Evolutionary conservation across 352 stramenopile species (phyloP).

Genomic region (Globisporangium irregulare): DNA sequence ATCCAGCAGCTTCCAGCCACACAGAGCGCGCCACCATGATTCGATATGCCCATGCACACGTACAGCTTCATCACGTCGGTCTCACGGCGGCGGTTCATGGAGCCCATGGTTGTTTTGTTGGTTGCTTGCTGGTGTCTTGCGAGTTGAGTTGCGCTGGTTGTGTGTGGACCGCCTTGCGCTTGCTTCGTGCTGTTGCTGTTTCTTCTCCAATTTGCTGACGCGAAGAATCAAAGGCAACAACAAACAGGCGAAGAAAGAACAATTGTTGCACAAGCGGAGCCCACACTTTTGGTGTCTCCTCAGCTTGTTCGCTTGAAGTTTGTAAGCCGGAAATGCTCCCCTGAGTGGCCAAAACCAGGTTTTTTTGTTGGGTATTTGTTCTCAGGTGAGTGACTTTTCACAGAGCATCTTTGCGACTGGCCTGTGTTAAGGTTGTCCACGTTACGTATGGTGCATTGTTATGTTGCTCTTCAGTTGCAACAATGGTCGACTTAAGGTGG

Average conservation of each 20-base stretch:
- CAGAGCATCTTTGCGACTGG: background rate
- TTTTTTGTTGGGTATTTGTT: conserved; percentile 11
- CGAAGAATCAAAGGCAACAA: conserved; percentile 4
- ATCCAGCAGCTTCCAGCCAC: background rate
- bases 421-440: conserved; percentile 10
- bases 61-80: conserved; percentile 91
- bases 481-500: background rate
- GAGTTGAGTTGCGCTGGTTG: background rate
- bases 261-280: conserved; percentile 3
- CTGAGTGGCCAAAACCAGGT: conserved; percentile 2
- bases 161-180: background rate
- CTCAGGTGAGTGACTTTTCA: conserved; percentile 14
- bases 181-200: background rate
- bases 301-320: conserved; percentile 24
- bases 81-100: conserved; percentile 81
- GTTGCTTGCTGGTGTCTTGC: background rate
- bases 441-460: background rate
- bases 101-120: conserved; percentile 36
- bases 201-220: conserved; percentile 12
- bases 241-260: conserved; percentile 20
- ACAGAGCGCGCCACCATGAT: background rate
- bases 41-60: conserved; percentile 12
- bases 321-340: conserved; percentile 21
- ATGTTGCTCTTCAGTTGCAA: background rate
- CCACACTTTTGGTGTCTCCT: conserved; percentile 27